Percentiles rank a stretch among this genome's conserved stretches.
Conservation (phyloP, 345 rosid genomes). For the Melastoma malabathricum region DNA sequence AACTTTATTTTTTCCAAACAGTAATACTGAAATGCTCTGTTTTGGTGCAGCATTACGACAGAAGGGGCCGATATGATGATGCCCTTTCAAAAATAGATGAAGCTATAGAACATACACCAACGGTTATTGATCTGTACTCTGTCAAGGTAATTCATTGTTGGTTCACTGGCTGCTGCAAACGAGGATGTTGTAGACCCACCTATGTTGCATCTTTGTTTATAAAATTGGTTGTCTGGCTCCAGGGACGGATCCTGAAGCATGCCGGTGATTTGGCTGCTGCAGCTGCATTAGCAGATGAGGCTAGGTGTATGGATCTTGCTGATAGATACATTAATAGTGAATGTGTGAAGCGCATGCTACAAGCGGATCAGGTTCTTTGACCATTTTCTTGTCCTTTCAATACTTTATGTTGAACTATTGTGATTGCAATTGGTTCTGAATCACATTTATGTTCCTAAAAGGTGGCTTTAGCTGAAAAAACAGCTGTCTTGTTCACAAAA, state of each 20-base stretch:
- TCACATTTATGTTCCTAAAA: slow-evolving; percentile 11
- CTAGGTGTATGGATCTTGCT: slow-evolving; percentile 98
- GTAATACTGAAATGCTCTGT: slow-evolving; percentile 45
- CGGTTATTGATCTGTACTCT: slow-evolving; percentile 89
- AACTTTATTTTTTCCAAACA: slow-evolving; percentile 7
- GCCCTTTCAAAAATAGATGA: slow-evolving; percentile 78
- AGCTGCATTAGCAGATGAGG: slow-evolving; percentile 97
- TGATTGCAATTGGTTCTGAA: neutral
- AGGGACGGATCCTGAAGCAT: slow-evolving; percentile 97
- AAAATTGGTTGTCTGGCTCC: slow-evolving; percentile 12
- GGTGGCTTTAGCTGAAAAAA: slow-evolving; percentile 92
- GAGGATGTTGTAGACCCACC: slow-evolving; percentile 3
- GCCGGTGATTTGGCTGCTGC: slow-evolving; percentile 89
- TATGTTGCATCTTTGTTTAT: neutral
- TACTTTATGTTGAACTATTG: slow-evolving; percentile 3
- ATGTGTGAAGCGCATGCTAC: slow-evolving; percentile 98
- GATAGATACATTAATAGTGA: slow-evolving; percentile 93
- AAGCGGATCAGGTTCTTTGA: slow-evolving; percentile 82
- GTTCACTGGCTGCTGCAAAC: slow-evolving; percentile 18
- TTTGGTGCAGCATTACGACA: slow-evolving; percentile 86
- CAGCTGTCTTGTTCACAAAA: slow-evolving; percentile 84
- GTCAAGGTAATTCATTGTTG: slow-evolving; percentile 57
- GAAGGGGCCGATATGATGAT: slow-evolving; percentile 62
- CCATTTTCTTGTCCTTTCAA: slow-evolving; percentile 1
- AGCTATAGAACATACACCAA: slow-evolving; percentile 91